Base-by-base conservation (phyloP, 176 grass and related monocot genomes). In the Alopecurus myosuroides region DNA sequence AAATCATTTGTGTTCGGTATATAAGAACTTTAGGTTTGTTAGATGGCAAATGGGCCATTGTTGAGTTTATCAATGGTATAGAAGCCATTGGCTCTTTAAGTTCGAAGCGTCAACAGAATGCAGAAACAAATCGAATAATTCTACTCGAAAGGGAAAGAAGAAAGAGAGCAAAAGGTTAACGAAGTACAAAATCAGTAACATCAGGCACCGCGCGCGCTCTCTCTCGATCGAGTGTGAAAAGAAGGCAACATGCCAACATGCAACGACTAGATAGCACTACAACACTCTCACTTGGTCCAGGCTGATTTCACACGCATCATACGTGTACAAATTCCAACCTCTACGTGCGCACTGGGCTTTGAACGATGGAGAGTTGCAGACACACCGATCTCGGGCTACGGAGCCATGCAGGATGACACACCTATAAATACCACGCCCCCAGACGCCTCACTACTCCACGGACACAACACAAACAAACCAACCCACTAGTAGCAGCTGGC, bases 391-490 rank as follows among this genome's bases (percentile, higher is more conserved):
- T 7, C 44, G 10, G 74, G 15, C 22, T 42, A 35, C 39, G 50
- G 3, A 48, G 40, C 40, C 78, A 82, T 85, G 78, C 78, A 86
- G 49, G 83, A 33, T 1, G 22, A 77, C 48, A 23, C 70, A n/a
- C 37, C 83, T 82, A 89, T 89, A 89, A 86, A 86, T 89, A 86
- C 23, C 33, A 33, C 71, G 25, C 13, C 53, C 28, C 51, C 41
- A 14, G 79, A 57, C 76, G 23, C 68, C 78, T 66, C 74, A 44
- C 41, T 11, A 36, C 17, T 31, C 74, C 57, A 79, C 77, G 20
- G 9, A 73, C 31, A 81, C 7, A n/a, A 55, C 61, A 66, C 7
- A 36, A 22, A 82, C 79, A 42, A 81, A 40, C 23, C 52, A 68
- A 42, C 40, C n/a, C n/a, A n/a, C n/a, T n/a, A n/a, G n/a, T 84